These are phyloP conservation scores for Tolypocladium guangdongense DNA, from an alignment of 2,329 filamentous ascomycete genomes.

Conservation along the genomic window DNA sequence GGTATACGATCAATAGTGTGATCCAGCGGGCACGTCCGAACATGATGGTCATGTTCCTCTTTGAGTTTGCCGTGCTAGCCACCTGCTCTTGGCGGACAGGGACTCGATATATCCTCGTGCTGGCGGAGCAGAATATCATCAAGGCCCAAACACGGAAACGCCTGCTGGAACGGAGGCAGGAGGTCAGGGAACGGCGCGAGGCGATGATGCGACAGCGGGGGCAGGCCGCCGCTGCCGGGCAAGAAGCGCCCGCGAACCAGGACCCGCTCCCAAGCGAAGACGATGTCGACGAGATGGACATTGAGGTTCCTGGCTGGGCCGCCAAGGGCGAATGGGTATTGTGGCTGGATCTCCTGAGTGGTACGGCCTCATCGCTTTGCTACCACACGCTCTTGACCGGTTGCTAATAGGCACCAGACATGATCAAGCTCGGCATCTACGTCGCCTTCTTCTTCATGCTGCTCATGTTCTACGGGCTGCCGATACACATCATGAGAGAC, in stretches of 20 bases:
- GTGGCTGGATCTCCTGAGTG: constrained; percentile 72
- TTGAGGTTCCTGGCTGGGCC: constrained; percentile 93
- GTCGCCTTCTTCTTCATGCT: constrained; percentile 88
- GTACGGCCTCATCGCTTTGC: constrained; percentile 32
- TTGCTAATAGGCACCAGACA: constrained; percentile 42
- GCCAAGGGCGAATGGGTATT: constrained; percentile 89
- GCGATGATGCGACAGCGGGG: constrained; percentile 39
- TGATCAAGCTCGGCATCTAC: constrained; percentile 84
- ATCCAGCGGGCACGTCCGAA: constrained; percentile 82
- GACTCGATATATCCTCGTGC: constrained; percentile 65
- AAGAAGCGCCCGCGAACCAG: constrained; percentile 42
- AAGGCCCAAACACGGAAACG: constrained; percentile 62
- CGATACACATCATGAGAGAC: constrained; percentile 93
- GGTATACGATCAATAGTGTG: constrained; percentile 72
- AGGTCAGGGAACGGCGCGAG: constrained; percentile 50
- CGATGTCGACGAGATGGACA: constrained; percentile 83
- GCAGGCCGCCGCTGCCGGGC: constrained; percentile 36
- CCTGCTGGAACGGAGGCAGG: constrained; percentile 54
- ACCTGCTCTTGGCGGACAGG: constrained; percentile 73
- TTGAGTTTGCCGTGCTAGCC: constrained; percentile 84
- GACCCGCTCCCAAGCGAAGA: constrained; percentile 52
- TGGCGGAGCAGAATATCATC: constrained; percentile 67
- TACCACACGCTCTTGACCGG: constrained; percentile 3
- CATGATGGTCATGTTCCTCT: constrained; percentile 99
- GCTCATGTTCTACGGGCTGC: constrained; percentile 85